Evolutionary conservation across 768 basidiomycete genomes (phyloP), one percentile per base, ranked within the genome.

Genomic region (Boletus pseudopeckii): DNA sequence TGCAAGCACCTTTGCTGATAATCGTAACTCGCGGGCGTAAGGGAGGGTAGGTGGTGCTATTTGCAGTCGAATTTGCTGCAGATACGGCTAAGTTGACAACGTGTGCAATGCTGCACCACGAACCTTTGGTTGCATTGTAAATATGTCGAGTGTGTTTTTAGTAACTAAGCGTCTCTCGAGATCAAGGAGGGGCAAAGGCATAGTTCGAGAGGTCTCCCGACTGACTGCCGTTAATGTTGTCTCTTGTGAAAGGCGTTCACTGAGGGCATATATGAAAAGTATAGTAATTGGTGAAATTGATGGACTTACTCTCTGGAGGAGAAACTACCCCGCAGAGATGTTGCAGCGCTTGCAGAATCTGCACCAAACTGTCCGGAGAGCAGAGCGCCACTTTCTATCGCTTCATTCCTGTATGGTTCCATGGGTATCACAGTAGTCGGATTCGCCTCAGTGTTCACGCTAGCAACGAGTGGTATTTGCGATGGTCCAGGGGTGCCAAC

Each of bases 51-150:
- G 84, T 0, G 96, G 89, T 30, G 79, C 74, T 74, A 99, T 94
- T 75, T 98, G 96, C 45, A 98, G 77, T 57, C 87, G 88, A 53
- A 96, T 92, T 72, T 83, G 81, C 95, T 97, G 53, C 44, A 43
- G 39, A 52, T 30, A 60, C 36, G 26, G 37, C n/a, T 59, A 39
- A 55, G 49, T 41, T 37, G 26, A 20, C 32, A 48, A 36, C n/a
- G 5, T 22, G n/a, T 50, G 45, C 18, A 41, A 54, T 41, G 14
- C 5, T 52, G 42, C 9, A 14, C 24, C 45, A 59, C 58, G 56
- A 57, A 92, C 96, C 82, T 92, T 94, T 1, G 88, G 88, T 57
- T 82, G 80, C 93, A 99, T 96, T 1, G 92, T 91, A 69, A 99
- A 99, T 42, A 99, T 85, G 69, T 99, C 97, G 28, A 98, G 73